Evolutionary conservation across 2,329 filamentous ascomycete genomes (phyloP).

Genomic region (Cercospora janseana): DNA sequence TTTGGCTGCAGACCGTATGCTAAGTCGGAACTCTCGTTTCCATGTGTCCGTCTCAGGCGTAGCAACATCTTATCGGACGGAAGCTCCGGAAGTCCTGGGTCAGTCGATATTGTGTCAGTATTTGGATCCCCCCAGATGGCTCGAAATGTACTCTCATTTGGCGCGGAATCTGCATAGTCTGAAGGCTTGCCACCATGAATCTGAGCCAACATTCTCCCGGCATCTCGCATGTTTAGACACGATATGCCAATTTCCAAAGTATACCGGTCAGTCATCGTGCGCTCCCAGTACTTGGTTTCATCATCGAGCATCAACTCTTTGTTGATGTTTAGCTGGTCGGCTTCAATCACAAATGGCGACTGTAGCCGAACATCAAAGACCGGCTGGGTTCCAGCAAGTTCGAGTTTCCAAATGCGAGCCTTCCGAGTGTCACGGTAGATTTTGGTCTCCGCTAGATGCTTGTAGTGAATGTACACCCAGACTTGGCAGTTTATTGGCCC

Average conservation of each 20-base stretch:
- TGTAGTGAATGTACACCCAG: slow-evolving; percentile 20
- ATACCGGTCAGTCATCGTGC: slow-evolving; percentile 25
- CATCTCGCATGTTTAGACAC: slow-evolving; percentile 34
- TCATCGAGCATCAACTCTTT: slow-evolving; percentile 21
- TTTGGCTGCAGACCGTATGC: slow-evolving; percentile 29
- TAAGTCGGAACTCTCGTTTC: slow-evolving; percentile 20
- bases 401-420: slow-evolving; percentile 22
- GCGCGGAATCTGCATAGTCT: slow-evolving; percentile 7
- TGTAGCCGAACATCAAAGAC: slow-evolving; percentile 30
- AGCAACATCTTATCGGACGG: slow-evolving; percentile 24
- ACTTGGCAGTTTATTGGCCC: slow-evolving; percentile 27
- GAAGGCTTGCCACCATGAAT: slow-evolving; percentile 22
- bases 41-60: slow-evolving; percentile 26
- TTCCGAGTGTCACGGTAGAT: slow-evolving; percentile 17
- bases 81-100: slow-evolving; percentile 31
- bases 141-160: slow-evolving; percentile 28
- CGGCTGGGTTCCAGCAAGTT: background rate
- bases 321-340: slow-evolving; percentile 25
- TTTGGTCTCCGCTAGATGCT: slow-evolving; percentile 8
- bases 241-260: slow-evolving; percentile 32
- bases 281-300: slow-evolving; percentile 24
- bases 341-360: slow-evolving; percentile 27
- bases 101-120: background rate
- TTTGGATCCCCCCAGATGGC: slow-evolving; percentile 31
- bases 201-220: slow-evolving; percentile 32